Percentiles rank a stretch among this genome's conserved stretches.
These are phyloP conservation scores for Fusarium albidum DNA, from an alignment of 2,329 filamentous ascomycete species.

Conservation along the genomic window DNA sequence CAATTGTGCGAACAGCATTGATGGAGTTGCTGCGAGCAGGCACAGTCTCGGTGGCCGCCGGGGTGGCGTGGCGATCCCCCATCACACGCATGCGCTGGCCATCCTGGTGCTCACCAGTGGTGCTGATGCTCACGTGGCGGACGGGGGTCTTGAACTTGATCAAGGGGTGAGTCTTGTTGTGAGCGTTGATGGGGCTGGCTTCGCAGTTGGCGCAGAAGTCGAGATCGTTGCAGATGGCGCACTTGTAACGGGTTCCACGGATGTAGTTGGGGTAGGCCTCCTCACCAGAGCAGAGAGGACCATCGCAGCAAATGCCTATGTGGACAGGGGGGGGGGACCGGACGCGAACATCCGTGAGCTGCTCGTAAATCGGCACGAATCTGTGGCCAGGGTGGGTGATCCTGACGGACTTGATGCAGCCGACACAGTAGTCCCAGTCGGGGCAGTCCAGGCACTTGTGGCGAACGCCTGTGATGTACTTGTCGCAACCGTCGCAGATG, in stretches of 20 bases:
- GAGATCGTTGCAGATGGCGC: constrained; percentile 90
- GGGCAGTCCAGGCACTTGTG: constrained; percentile 98
- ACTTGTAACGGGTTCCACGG: constrained; percentile 91
- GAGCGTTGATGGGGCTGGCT: constrained; percentile 80
- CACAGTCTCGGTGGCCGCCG: constrained; percentile 57
- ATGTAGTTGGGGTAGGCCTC: constrained; percentile 74
- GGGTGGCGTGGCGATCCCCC: constrained; percentile 67
- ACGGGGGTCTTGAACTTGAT: constrained; percentile 97
- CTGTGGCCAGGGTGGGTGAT: constrained; percentile 83
- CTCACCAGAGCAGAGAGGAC: constrained; percentile 77
- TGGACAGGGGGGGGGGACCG: constrained; percentile 61
- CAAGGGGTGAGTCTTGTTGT: constrained; percentile 95
- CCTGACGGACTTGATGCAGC: constrained; percentile 73
- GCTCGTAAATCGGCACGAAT: constrained; percentile 87
- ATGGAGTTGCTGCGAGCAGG: constrained; percentile 57
- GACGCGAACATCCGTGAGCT: constrained; percentile 52
- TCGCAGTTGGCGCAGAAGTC: constrained; percentile 97
- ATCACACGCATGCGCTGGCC: constrained; percentile 72
- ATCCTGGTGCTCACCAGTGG: constrained; percentile 77
- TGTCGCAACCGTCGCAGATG: constrained; percentile 93
- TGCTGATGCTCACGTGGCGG: constrained; percentile 86
- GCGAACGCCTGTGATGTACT: constrained; percentile 85
- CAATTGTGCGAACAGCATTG: constrained; percentile 72
- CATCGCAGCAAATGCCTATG: constrained; percentile 91
- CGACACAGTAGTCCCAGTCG: constrained; percentile 93